Conservation (phyloP, 2,329 filamentous ascomycete species). For the Sclerotinia spermophila region DNA sequence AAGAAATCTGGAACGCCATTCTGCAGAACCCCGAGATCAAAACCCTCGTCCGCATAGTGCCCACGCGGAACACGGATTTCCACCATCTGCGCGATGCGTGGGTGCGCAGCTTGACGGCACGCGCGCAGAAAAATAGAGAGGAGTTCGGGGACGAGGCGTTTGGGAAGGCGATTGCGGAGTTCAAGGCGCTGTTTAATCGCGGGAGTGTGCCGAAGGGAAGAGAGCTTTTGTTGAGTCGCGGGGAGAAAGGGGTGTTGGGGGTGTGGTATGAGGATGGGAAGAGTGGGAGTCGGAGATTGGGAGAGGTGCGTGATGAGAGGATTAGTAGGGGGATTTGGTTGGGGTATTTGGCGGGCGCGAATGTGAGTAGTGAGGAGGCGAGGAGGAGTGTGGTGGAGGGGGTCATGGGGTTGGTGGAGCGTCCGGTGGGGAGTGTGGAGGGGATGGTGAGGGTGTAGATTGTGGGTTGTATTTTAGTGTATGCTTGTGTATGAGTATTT, state of each 20-base stretch:
- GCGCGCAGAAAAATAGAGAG: conserved; percentile 52
- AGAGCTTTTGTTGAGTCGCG: conserved; percentile 70
- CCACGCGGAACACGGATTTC: conserved; percentile 93
- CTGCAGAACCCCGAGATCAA: conserved; percentile 65
- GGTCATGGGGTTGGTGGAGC: conserved; percentile 79
- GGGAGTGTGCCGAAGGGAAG: conserved; percentile 76
- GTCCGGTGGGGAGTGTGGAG: conserved; percentile 83
- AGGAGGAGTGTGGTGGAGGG: conserved; percentile 81
- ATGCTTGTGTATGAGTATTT: conserved; percentile 1
- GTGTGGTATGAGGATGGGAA: conserved; percentile 62
- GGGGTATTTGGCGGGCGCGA: conserved; percentile 82
- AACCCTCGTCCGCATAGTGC: conserved; percentile 77
- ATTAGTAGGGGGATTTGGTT: conserved; percentile 82
- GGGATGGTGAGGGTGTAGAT: conserved; percentile 57
- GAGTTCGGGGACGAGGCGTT: conserved; percentile 69
- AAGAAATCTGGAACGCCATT: conserved; percentile 70
- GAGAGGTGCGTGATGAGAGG: conserved; percentile 72
- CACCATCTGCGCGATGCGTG: conserved; percentile 88
- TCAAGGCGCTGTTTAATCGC: conserved; percentile 78
- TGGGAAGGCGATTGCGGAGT: conserved; percentile 67
- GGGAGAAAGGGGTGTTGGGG: conserved; percentile 60
- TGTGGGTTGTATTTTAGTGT: neutral
- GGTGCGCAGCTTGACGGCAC: conserved; percentile 76
- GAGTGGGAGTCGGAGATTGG: conserved; percentile 54
- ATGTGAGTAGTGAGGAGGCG: conserved; percentile 79